Conservation (phyloP, 495 filamentous ascomycete genomes). For the Hypomontagnella submonticulosa region DNA sequence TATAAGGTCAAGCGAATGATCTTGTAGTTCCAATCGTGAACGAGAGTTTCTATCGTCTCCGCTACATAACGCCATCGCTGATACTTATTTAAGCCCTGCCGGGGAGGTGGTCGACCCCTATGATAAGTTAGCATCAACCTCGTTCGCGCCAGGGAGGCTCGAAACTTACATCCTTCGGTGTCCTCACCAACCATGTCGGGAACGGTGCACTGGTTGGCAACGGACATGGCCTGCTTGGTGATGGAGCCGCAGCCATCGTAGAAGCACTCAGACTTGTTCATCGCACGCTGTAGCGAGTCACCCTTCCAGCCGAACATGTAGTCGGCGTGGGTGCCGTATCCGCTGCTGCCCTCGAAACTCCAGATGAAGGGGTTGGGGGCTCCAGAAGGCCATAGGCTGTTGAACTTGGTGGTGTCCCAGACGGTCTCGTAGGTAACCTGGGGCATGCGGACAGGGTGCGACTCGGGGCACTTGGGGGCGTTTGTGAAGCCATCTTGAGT, state of each 20-base stretch:
- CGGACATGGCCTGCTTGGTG: constrained; percentile 56
- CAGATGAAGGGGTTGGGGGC: constrained; percentile 61
- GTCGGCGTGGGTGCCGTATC: constrained; percentile 56
- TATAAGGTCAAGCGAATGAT: no score
- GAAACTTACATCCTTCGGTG: constrained; percentile 60
- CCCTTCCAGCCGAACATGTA: constrained; percentile 63
- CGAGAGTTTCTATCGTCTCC: no score
- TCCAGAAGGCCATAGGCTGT: constrained; percentile 58
- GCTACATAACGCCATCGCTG: no score
- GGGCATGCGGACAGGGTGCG: constrained; percentile 56
- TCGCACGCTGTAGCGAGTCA: constrained; percentile 57
- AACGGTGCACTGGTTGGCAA: constrained; percentile 58
- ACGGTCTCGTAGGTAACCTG: constrained; percentile 64
- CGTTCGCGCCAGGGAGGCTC: background rate
- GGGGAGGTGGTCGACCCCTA: no score
- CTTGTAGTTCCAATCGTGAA: no score
- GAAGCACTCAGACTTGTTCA: constrained; percentile 60
- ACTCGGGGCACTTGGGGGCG: constrained; percentile 59
- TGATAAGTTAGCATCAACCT: no score
- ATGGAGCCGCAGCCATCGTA: constrained; percentile 61
- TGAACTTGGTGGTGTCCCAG: constrained; percentile 63
- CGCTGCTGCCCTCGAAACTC: constrained; percentile 55
- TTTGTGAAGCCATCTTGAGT: constrained; percentile 53
- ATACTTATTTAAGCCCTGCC: no score
- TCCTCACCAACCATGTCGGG: constrained; percentile 56